A percentile compares a stretch with the other conserved stretches of the same genome.
phyloP scores from a whole-genome alignment of 1,284 basidiomycete species.

The Wolfiporia cocos region DNA sequence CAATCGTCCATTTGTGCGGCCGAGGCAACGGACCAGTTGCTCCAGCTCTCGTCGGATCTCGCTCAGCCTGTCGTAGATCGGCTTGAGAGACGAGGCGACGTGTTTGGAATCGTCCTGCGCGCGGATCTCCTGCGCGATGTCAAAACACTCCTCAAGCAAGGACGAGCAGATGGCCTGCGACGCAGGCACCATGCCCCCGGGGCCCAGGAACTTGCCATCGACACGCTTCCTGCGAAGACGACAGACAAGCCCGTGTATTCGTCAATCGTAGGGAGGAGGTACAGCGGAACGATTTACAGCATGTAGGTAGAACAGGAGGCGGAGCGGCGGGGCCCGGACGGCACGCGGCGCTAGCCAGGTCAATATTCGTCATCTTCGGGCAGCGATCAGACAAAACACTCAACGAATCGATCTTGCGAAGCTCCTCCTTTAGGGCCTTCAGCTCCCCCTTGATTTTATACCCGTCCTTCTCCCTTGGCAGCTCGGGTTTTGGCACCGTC shows the following conservation, averaged over 20 bases:
- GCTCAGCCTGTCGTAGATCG: constrained; percentile 90
- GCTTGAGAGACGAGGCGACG: constrained; percentile 83
- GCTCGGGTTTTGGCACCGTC: constrained; percentile 22
- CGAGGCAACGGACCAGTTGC: constrained; percentile 53
- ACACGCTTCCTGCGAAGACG: constrained; percentile 68
- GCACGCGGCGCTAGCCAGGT: constrained; percentile 17
- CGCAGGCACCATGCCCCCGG: constrained; percentile 85
- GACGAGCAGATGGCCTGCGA: constrained; percentile 90
- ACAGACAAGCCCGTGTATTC: constrained; percentile 8
- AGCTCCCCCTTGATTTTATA: constrained; percentile 79
- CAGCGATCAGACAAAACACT: constrained; percentile 37
- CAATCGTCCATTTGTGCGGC: neutral
- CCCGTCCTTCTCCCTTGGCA: constrained; percentile 52
- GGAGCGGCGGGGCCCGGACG: constrained; percentile 7
- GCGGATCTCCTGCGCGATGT: constrained; percentile 94
- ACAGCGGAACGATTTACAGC: neutral
- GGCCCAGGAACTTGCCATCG: constrained; percentile 94
- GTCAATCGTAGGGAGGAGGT: constrained; percentile 1
- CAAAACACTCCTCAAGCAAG: constrained; percentile 94
- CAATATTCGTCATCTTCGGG: constrained; percentile 25
- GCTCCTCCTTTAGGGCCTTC: constrained; percentile 87
- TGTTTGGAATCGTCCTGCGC: constrained; percentile 91
- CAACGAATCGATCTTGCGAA: constrained; percentile 93
- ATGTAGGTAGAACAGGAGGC: neutral
- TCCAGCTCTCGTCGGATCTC: constrained; percentile 87